Percentiles rank a stretch among this genome's conserved stretches.
These are phyloP conservation scores for Diaporthe sp. DNA, from an alignment of 2,329 filamentous ascomycete species.

Conservation along the genomic window DNA sequence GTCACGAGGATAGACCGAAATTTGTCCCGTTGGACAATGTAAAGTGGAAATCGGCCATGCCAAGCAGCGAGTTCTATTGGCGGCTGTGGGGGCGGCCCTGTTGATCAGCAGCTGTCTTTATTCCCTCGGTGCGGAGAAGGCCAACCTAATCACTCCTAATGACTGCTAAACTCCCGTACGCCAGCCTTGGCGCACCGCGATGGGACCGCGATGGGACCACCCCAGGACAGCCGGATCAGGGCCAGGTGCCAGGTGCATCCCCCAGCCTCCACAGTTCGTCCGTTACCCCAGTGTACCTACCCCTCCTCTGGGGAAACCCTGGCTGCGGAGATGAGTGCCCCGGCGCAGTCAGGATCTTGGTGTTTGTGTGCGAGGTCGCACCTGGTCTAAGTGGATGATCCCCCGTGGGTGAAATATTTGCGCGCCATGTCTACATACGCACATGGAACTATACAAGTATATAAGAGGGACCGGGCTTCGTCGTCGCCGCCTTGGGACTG, in stretches of 20 bases:
- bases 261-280: slow-evolving; percentile 22
- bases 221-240: no score
- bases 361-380: not conserved
- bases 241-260: not conserved
- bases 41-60: slow-evolving; percentile 12
- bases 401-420: not conserved
- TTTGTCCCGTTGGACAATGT: slow-evolving; percentile 8
- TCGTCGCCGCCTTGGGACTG: not conserved
- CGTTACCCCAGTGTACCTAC: not conserved
- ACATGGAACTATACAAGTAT: not conserved
- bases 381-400: not conserved
- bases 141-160: slow-evolving; percentile 15
- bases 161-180: slow-evolving; percentile 10
- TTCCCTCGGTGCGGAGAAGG: slow-evolving; percentile 11
- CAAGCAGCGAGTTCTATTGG: slow-evolving; percentile 7
- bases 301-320: slow-evolving; percentile 21
- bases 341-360: not conserved
- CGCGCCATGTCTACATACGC: not conserved
- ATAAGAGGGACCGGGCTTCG: not conserved
- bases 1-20: slow-evolving; percentile 14
- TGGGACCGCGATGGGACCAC: slow-evolving; percentile 7
- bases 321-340: slow-evolving; percentile 23
- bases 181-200: slow-evolving; percentile 15
- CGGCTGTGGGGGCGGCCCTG: slow-evolving; percentile 9
- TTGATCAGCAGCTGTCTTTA: slow-evolving; percentile 13